A percentile compares a stretch with the other conserved stretches of the same genome.
These are phyloP conservation scores for Stachybotrys echinatus DNA, from an alignment of 2,329 filamentous ascomycete genomes.

Conservation along the genomic window DNA sequence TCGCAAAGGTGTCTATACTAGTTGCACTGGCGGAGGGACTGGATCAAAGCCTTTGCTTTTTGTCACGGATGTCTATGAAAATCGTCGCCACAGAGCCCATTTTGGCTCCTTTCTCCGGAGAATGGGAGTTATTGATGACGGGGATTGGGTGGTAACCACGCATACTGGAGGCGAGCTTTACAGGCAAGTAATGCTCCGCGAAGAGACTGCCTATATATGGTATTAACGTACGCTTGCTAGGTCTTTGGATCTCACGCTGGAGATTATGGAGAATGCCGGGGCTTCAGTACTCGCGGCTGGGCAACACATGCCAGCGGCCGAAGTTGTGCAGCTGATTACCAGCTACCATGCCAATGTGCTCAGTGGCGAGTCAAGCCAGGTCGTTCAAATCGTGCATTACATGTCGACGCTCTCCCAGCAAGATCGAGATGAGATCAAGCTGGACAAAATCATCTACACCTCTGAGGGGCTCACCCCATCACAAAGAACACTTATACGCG, in stretches of 20 bases:
- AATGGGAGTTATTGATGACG: conserved; percentile 21
- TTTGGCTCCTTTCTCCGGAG: conserved; percentile 25
- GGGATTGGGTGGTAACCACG: conserved; percentile 33
- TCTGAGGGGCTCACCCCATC: conserved; percentile 30
- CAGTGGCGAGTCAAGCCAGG: conserved; percentile 30
- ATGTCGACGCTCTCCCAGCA: conserved; percentile 21
- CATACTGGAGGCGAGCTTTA: conserved; percentile 31
- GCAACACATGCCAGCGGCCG: conserved; percentile 13
- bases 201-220: too few species aligned
- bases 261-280: conserved; percentile 34
- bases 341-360: conserved; percentile 31
- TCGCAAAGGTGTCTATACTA: conserved; percentile 30
- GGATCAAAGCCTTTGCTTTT: conserved; percentile 30
- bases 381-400: conserved; percentile 28
- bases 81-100: conserved; percentile 29
- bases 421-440: conserved; percentile 15
- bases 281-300: conserved; percentile 32
- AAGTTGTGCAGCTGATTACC: conserved; percentile 18
- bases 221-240: conserved; percentile 8
- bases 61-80: conserved; percentile 32
- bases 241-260: conserved; percentile 32
- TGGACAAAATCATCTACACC: conserved; percentile 39
- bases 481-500: conserved; percentile 24
- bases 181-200: conserved; percentile 17
- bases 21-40: conserved; percentile 33